Evolutionary conservation across 2,329 filamentous ascomycete genomes (phyloP), one percentile per base, ranked within the genome.

Genomic region (Lasiodiplodia citricola): DNA sequence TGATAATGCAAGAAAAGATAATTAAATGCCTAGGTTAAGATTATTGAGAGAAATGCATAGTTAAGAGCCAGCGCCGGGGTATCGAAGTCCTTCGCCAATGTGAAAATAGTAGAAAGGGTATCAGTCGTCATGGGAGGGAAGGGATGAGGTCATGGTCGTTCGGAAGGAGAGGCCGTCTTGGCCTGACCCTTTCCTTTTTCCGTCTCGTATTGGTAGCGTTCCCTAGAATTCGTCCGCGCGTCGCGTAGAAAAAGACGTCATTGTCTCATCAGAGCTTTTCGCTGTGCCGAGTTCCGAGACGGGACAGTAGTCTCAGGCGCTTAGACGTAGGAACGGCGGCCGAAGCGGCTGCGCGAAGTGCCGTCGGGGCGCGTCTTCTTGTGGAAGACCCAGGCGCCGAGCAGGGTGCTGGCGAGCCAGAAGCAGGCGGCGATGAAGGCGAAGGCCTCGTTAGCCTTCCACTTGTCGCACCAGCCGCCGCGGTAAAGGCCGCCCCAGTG

Each of bases 371-470:
- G 67, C 13, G 41, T 54, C 55, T 71, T 62, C 67, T 65, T 70
- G 66, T 74, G 72, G 65, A 70, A 72, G 31, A 72, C 71, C 31
- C 68, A 70, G 6, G 67, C 66, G 23, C 69, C 69, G 54, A 92
- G 75, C 23, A 91, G 74, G 18, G 85, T 86, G 57, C 88, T 91
- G 14, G 83, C 86, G 51, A 93, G 85, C 91, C 91, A 94, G 75
- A 89, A 83, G 72, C 92, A 84, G 67, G 90, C 90, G 2, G 89
- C 90, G 67, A 93, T 79, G 80, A 94, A 94, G 60, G 85, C 82
- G 75, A 94, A 93, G 4, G 91, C 91, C 73, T 92, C 86, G 70
- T 87, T 84, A 51, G 92, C 87, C 80, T 91, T 92, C 86, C 88
- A 92, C 73, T 88, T 86, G 69, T 87, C 84, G 79, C 92, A 95